phyloP scores from a whole-genome alignment of 352 stramenopile genomes.

The Pythium guiyangense region DNA sequence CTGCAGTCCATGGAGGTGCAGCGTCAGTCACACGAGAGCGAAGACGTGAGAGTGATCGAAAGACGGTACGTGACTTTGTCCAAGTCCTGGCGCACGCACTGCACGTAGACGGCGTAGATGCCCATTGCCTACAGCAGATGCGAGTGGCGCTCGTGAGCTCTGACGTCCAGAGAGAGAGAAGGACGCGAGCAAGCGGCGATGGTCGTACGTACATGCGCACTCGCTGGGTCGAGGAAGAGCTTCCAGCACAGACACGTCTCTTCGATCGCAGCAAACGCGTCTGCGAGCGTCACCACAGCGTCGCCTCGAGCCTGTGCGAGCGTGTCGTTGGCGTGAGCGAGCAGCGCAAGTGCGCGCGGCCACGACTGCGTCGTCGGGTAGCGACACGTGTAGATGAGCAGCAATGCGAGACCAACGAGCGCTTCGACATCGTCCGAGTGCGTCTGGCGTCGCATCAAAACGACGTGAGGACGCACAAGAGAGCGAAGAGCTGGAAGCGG shows the following conservation, averaged over 20 bases:
- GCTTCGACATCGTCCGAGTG: slow-evolving; percentile 28
- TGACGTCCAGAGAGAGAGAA: too few relatives aligned
- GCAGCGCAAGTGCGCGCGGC: slow-evolving; percentile 28
- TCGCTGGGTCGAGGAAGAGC: slow-evolving; percentile 47
- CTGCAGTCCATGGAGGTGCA: slow-evolving; percentile 10
- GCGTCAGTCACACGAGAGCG: not conserved
- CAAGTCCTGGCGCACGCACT: slow-evolving; percentile 52
- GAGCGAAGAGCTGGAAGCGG: too few relatives aligned
- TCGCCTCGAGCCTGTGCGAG: not conserved
- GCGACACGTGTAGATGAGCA: slow-evolving; percentile 54
- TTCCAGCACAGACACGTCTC: slow-evolving; percentile 59
- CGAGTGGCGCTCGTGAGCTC: not conserved
- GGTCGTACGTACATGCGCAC: slow-evolving; percentile 32
- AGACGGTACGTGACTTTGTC: slow-evolving; percentile 29
- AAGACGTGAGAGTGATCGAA: not conserved
- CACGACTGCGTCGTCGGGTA: slow-evolving; percentile 60
- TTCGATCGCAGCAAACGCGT: slow-evolving; percentile 31
- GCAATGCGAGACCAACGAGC: slow-evolving; percentile 40
- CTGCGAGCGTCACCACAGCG: not conserved
- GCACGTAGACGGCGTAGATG: slow-evolving; percentile 58
- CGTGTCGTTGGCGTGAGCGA: slow-evolving; percentile 23
- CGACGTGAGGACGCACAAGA: too few relatives aligned
- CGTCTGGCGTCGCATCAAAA: slow-evolving; percentile 17
- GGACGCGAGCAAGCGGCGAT: not conserved
- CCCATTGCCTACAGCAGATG: slow-evolving; percentile 47